Percentiles rank a stretch among this genome's conserved stretches.
These are phyloP conservation scores for Trichoderma semiorbis DNA, from an alignment of 2,329 filamentous ascomycete genomes.

Conservation along the genomic window DNA sequence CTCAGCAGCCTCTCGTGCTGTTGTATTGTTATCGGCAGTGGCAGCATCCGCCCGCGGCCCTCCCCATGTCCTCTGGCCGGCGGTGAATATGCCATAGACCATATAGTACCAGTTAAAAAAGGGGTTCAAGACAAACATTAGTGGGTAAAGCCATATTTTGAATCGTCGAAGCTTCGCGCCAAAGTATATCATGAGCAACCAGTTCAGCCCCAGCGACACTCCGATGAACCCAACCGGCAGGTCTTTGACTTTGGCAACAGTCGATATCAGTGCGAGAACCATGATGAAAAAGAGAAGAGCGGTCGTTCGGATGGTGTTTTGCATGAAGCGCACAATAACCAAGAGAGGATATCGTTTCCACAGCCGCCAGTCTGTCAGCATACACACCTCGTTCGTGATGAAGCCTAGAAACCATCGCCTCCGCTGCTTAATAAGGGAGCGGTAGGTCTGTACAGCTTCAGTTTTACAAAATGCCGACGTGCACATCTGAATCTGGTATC, in stretches of 20 bases:
- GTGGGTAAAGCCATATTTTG: constrained; percentile 90
- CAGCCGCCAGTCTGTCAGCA: constrained; percentile 90
- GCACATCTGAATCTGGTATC: constrained; percentile 96
- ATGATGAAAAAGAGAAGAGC: constrained; percentile 93
- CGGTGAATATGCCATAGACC: constrained; percentile 94
- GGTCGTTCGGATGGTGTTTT: constrained; percentile 94
- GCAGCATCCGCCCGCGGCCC: constrained; percentile 88
- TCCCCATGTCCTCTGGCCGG: constrained; percentile 92
- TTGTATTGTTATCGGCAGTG: constrained; percentile 70
- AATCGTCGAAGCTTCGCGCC: constrained; percentile 80
- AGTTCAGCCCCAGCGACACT: constrained; percentile 88
- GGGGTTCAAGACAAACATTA: constrained; percentile 94
- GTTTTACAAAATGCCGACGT: constrained; percentile 98
- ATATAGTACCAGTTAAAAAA: constrained; percentile 99
- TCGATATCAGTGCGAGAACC: constrained; percentile 80
- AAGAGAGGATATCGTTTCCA: constrained; percentile 90
- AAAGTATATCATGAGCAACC: constrained; percentile 95
- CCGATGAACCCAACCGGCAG: constrained; percentile 91
- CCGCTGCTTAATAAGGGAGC: constrained; percentile 85
- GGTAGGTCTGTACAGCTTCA: constrained; percentile 86
- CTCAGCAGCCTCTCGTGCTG: constrained; percentile 79
- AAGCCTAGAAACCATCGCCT: constrained; percentile 96
- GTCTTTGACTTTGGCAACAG: constrained; percentile 71
- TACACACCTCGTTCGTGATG: constrained; percentile 96
- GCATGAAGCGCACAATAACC: constrained; percentile 83